phyloP scores from a whole-genome alignment of 2,329 filamentous ascomycete genomes.

The Calonectria fujianensis region DNA sequence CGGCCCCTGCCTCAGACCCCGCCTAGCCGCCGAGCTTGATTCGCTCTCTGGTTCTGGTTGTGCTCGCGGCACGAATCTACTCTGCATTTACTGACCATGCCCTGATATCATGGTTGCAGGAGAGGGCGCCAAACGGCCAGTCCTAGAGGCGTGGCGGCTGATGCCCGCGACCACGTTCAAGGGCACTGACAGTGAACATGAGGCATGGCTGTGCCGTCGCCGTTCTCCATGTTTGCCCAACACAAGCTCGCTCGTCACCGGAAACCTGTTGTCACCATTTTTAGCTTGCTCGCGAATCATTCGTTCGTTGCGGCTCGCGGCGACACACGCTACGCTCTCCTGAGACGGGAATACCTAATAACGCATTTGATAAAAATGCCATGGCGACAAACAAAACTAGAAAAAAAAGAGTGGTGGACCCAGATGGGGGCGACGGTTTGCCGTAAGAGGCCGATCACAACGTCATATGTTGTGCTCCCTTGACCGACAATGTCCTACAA shows the following conservation, averaged over 20 bases:
- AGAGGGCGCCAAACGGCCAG: constrained; percentile 43
- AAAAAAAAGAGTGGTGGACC: constrained; percentile 8
- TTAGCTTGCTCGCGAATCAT: constrained; percentile 19
- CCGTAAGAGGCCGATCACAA: constrained; percentile 7
- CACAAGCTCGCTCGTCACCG: constrained; percentile 26
- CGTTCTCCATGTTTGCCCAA: not conserved
- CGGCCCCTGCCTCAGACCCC: constrained; percentile 42
- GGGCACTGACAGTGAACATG: constrained; percentile 15
- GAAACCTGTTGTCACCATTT: constrained; percentile 34
- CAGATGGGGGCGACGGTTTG: constrained; percentile 23
- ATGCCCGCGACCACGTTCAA: constrained; percentile 39
- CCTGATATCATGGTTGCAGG: constrained; percentile 33
- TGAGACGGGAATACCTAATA: constrained; percentile 11
- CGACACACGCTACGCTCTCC: constrained; percentile 32
- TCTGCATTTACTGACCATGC: constrained; percentile 18
- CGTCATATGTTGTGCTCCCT: constrained; percentile 17
- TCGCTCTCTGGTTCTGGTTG: not conserved
- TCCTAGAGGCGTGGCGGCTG: constrained; percentile 43
- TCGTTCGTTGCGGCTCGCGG: constrained; percentile 27
- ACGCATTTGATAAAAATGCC: not conserved
- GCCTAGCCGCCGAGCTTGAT: not conserved
- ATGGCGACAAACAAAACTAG: not conserved
- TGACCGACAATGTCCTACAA: constrained; percentile 17
- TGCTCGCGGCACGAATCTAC: constrained; percentile 16
- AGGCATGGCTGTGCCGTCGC: not conserved